Base-by-base conservation (phyloP, 306 rosid genomes). In the Inga oerstediana region DNA sequence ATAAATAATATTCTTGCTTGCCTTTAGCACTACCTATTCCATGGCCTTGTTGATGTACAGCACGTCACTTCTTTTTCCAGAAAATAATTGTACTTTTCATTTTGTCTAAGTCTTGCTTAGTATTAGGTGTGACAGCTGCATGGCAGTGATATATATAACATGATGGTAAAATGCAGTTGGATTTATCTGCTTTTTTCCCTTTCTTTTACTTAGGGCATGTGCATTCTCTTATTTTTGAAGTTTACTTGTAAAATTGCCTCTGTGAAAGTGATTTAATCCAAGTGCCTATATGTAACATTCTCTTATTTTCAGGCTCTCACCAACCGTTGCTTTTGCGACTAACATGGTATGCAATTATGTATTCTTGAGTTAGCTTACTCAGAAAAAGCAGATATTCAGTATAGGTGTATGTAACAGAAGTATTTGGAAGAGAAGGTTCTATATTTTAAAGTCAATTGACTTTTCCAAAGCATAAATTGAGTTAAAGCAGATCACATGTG, bases 301-400 rank as follows among this genome's bases (percentile, higher is more conserved):
- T n/a, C n/a, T 9, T 72, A 66, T 78, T 85, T 72, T 88, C 79
- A 91, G 93, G 91, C 82, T 92, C 86, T 95, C 99, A 51, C 88
- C 91, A 73, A 75, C 86, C 16, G 72, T 84, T 77, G 89, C 92
- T 65, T 74, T 92, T 84, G 88, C 91, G 80, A 88, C 83, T 75
- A 93, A 93, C 82, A 91, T 95, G 97, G 99, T 95, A 93, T 82
- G 80, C 73, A 62, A 13, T 74, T 95, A 93, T 81, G 14, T 20
- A 22, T 59, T 59, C 30, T 59, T 70, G n/a, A 74, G 46, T 81
- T 62, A 22, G 59, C 73, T 52, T 75, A 16, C 54, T 56, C 22
- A 46, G 79, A 85, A 67, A 58, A 68, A 59, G 59, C 65, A 35
- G 79, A 61, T 30, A 71, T 56, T 59, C 7, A 8, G 44, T 45